Percentiles rank a stretch among this genome's conserved stretches.
These are phyloP conservation scores for Zanthoxylum bungeanum DNA, from an alignment of 345 rosid genomes.

Conservation along the genomic window DNA sequence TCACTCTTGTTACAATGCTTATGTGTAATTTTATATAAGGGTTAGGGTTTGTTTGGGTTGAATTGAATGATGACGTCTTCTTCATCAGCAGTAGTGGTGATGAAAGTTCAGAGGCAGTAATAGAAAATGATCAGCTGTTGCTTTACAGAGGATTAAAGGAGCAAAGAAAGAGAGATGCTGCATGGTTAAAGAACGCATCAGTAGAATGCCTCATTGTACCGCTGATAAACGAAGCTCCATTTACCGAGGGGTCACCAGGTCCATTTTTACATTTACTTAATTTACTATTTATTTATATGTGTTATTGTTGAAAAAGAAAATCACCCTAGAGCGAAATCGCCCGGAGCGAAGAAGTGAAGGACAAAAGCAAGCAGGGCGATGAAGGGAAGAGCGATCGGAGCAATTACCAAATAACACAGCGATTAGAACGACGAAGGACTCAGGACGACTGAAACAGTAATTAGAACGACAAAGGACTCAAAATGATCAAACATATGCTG, in stretches of 20 bases:
- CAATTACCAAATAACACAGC: no score
- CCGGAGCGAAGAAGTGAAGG: no score
- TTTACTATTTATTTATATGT: background rate
- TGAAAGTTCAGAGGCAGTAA: constrained; percentile 66
- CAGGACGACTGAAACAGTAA: no score
- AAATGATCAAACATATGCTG: no score
- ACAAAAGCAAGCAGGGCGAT: no score
- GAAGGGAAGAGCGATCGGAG: no score
- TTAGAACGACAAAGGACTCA: no score
- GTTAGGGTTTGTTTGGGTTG: no score
- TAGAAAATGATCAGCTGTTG: constrained; percentile 75
- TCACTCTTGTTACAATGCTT: constrained; percentile 16
- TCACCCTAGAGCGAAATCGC: no score
- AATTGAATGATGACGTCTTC: constrained; percentile 62
- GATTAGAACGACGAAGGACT: no score
- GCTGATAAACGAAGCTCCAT: constrained; percentile 99
- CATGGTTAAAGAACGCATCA: constrained; percentile 96
- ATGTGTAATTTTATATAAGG: constrained; percentile 19
- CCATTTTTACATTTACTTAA: background rate
- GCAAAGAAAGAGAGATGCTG: constrained; percentile 96
- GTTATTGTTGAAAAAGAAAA: no score
- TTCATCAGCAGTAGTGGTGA: constrained; percentile 45
- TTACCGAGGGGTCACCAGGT: constrained; percentile 99
- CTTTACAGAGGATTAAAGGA: constrained; percentile 76
- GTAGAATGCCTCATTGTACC: constrained; percentile 96